Percentiles rank a stretch among this genome's conserved stretches.
Evolutionary conservation across 371 early-diverging fungal species (phyloP).

Genomic region (Mycotypha africana): DNA sequence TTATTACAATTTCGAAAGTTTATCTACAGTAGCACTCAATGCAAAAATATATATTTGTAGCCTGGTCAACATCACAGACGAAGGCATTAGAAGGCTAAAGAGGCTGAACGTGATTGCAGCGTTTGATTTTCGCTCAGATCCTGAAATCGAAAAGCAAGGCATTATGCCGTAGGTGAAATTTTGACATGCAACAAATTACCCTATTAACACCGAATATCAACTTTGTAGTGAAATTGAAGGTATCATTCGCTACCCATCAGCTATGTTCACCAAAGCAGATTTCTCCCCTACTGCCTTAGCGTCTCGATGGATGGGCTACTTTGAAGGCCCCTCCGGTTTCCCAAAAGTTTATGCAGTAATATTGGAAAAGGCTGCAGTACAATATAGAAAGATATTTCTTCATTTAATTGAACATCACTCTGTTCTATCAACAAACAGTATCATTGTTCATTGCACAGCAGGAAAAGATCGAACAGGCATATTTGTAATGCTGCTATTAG

Average conservation of each 20-base stretch:
- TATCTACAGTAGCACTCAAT: too few relatives aligned
- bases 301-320: constrained; percentile 52
- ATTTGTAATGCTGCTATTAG: constrained; percentile 64
- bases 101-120: constrained; percentile 44
- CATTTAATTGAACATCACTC: constrained; percentile 48
- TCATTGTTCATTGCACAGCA: constrained; percentile 84
- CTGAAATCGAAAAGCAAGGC: constrained; percentile 46
- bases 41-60: constrained; percentile 10
- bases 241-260: constrained; percentile 38
- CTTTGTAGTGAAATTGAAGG: constrained; percentile 25
- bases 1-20: too few relatives aligned
- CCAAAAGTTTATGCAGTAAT: constrained; percentile 53
- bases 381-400: constrained; percentile 44
- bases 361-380: constrained; percentile 44
- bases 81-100: constrained; percentile 42
- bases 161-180: constrained; percentile 28
- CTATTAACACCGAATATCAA: background rate
- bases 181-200: background rate
- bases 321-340: constrained; percentile 53
- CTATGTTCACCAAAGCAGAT: constrained; percentile 53
- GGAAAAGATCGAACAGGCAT: constrained; percentile 91
- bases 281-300: constrained; percentile 61
- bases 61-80: constrained; percentile 37
- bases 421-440: constrained; percentile 41
- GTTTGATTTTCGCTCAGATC: constrained; percentile 53